Evolutionary conservation across 371 early-diverging fungal species (phyloP).

Genomic region (Mortierella sp.): DNA sequence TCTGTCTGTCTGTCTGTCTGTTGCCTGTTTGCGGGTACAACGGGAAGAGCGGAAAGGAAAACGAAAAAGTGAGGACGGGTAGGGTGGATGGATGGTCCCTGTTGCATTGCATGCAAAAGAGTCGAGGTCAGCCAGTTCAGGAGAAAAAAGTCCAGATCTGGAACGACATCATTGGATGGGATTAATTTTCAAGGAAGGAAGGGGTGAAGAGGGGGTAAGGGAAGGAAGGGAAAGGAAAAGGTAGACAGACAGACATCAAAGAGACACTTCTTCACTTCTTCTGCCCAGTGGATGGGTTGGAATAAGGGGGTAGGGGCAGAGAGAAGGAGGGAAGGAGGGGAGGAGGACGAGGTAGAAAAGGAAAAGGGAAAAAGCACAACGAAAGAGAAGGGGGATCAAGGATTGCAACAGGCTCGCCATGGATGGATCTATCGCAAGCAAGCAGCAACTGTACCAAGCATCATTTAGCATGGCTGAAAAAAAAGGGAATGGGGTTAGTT

Average conservation of each 20-base stretch:
- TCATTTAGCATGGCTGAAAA: neutral
- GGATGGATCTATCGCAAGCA: neutral
- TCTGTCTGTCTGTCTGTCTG: neutral
- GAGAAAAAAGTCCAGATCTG: conserved; percentile 6
- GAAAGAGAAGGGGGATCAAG: neutral
- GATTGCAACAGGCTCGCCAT: neutral
- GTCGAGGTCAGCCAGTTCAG: neutral
- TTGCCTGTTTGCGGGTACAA: neutral
- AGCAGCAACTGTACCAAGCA: neutral
- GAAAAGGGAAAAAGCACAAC: neutral
- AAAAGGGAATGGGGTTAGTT: neutral
- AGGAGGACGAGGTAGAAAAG: neutral
- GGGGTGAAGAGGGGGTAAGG: neutral
- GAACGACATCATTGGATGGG: neutral
- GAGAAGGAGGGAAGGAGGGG: neutral
- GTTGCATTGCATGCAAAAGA: conserved; percentile 17
- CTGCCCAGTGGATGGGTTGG: too few relatives aligned
- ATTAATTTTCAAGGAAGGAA: neutral
- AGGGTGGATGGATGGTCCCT: conserved; percentile 9
- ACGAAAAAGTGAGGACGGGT: neutral
- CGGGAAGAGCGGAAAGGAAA: conserved; percentile 5
- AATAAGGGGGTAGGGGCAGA: neutral
- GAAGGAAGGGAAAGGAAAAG: neutral
- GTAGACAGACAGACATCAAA: neutral
- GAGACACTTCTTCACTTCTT: too few relatives aligned